phyloP scores from a whole-genome alignment of 768 basidiomycete species.

The Gyrodon lividus region DNA sequence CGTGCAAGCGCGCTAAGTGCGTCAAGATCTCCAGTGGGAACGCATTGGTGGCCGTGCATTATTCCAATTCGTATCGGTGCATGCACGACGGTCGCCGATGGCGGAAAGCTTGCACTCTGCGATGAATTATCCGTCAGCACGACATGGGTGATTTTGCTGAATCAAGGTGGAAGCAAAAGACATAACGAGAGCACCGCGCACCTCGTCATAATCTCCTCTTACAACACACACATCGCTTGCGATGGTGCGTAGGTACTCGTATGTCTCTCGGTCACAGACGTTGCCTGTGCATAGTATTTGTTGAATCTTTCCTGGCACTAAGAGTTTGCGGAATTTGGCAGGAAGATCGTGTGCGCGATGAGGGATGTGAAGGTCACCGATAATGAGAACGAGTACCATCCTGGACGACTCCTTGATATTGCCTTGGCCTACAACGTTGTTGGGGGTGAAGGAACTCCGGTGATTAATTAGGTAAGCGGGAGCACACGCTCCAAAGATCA shows the following conservation, averaged over 20 bases:
- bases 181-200: slow-evolving; percentile 31
- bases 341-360: slow-evolving; percentile 88
- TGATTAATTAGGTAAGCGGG: slow-evolving; percentile 26
- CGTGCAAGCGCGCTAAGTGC: slow-evolving; percentile 84
- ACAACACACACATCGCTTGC: slow-evolving; percentile 91
- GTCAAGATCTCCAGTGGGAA: slow-evolving; percentile 91
- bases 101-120: slow-evolving; percentile 70
- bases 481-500: background rate
- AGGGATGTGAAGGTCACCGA: slow-evolving; percentile 97
- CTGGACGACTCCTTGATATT: slow-evolving; percentile 13
- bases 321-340: slow-evolving; percentile 93
- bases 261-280: slow-evolving; percentile 95
- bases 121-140: background rate
- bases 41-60: slow-evolving; percentile 90
- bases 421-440: background rate
- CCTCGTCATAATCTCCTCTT: slow-evolving; percentile 95
- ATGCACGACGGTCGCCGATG: slow-evolving; percentile 78
- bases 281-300: slow-evolving; percentile 98
- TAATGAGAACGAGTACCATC: slow-evolving; percentile 86
- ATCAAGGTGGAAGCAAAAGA: background rate
- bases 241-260: slow-evolving; percentile 94
- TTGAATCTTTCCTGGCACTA: slow-evolving; percentile 95
- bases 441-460: background rate
- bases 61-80: slow-evolving; percentile 87
- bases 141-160: background rate